Percentiles rank a stretch among this genome's conserved stretches.
These are phyloP conservation scores for Neurospora sp. DNA, from an alignment of 495 filamentous ascomycete genomes.

Conservation along the genomic window DNA sequence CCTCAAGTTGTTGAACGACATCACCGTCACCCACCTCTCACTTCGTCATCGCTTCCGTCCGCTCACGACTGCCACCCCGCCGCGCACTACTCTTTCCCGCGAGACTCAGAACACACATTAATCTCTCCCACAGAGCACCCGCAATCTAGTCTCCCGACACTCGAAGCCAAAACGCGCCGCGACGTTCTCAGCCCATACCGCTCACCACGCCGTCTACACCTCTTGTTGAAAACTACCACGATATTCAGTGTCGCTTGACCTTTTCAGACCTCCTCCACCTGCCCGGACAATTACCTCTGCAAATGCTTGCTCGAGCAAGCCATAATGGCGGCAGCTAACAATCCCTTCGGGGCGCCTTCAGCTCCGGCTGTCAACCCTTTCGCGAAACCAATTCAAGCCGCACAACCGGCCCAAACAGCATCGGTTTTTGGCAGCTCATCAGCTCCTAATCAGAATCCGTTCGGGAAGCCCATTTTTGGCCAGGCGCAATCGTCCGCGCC, in stretches of 20 bases:
- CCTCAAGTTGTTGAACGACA: neutral
- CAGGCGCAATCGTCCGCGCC: neutral
- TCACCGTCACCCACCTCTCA: neutral
- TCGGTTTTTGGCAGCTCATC: slow-evolving; percentile 5
- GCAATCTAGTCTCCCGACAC: neutral
- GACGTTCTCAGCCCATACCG: neutral
- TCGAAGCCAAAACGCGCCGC: neutral
- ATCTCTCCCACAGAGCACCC: neutral
- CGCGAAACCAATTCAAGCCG: neutral
- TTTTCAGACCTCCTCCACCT: neutral
- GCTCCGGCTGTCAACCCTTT: slow-evolving; percentile 9
- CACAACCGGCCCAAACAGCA: neutral
- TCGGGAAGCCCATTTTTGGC: neutral
- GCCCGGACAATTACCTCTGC: neutral
- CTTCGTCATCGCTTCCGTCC: neutral
- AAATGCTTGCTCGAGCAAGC: slow-evolving; percentile 13
- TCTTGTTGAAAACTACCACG: neutral
- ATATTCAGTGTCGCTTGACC: neutral
- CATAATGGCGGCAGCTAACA: slow-evolving; percentile 18
- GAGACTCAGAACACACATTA: neutral
- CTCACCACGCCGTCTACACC: neutral
- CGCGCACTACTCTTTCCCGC: neutral
- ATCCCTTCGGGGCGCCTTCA: slow-evolving; percentile 18
- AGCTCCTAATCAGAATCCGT: slow-evolving; percentile 1
- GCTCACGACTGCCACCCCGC: neutral